Evolutionary conservation across 371 early-diverging fungal genomes (phyloP), one percentile per base, ranked within the genome.

Genomic region (Mucor circinelloides): DNA sequence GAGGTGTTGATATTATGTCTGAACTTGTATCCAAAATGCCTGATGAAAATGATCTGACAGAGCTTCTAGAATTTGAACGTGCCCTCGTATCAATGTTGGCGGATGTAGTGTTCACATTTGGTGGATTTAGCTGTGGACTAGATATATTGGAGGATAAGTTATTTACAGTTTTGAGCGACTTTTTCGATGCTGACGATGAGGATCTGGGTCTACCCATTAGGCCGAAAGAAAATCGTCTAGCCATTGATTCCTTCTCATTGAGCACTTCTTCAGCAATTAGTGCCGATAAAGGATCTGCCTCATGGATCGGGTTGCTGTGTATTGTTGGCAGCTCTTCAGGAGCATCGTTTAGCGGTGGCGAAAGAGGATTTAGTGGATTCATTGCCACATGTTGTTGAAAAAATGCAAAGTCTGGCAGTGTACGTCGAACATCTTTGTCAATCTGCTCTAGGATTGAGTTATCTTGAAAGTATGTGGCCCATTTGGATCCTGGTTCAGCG

Each of bases 361-460:
- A 83, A 15, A 88, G 75, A 1, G 89, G 89, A 60, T 85, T 84
- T 6, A 80, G 68, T 9, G 80, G 77, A 34, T 82, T 85, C 42
- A 69, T 69, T 3, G 87, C 85, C 30, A 91, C 86, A 6, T 84
- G 86, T 8, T 76, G 75, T 67, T 93, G 95, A 64, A 94, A 93
- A 71, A 93, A 93, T 2, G 90, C 89, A 67, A 93, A 83, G 70
- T 94, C 95, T 6, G 94, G 92, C 63, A 93, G 74, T 10, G 95
- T 95, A 31, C 95, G 84, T 56, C 92, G 68, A 12, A 92, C 89
- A 70, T 95, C 95, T 70, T 91, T 92, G 76, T 93, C 93, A 27
- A 95, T 94, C 74, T 93, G 93, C 54, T 93, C 93, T 46, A 91
- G 67, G 28, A 85, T 84, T 23, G 69, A 64, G 66, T 87, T 87